A percentile compares a stretch with the other conserved stretches of the same genome.
Evolutionary conservation across 2,329 filamentous ascomycete species (phyloP).

Genomic region (Penicillium rolfsii): DNA sequence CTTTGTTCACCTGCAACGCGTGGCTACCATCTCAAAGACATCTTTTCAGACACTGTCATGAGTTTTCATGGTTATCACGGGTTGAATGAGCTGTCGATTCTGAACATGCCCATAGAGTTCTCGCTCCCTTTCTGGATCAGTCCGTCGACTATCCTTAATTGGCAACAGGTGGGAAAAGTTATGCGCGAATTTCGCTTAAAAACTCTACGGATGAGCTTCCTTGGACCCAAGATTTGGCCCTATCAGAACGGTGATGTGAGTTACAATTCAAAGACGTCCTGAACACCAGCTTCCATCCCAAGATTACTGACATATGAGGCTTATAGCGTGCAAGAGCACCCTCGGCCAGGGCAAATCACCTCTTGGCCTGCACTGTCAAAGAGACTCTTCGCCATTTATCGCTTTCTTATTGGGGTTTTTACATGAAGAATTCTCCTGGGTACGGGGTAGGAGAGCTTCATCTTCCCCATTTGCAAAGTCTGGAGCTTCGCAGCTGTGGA

Average conservation of each 20-base stretch:
- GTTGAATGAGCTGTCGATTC: neutral
- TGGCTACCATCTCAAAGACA: neutral
- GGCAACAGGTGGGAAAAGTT: neutral
- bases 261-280: neutral
- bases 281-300: neutral
- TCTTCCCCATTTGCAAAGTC: neutral
- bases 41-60: neutral
- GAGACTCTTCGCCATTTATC: neutral
- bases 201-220: neutral
- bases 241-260: neutral
- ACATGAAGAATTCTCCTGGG: neutral
- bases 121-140: neutral
- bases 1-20: neutral
- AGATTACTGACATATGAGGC: neutral
- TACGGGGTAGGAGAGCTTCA: too few relatives aligned
- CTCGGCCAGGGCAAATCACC: neutral
- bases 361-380: neutral
- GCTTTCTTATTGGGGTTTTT: neutral
- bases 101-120: neutral
- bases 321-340: neutral
- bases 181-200: neutral
- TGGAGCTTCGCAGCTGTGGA: neutral
- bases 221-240: neutral
- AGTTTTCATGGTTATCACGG: neutral
- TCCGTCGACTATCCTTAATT: neutral